Evolutionary conservation across 805 yeast species (phyloP), one percentile per base, ranked within the genome.

Genomic region (Lachancea thermotolerans): DNA sequence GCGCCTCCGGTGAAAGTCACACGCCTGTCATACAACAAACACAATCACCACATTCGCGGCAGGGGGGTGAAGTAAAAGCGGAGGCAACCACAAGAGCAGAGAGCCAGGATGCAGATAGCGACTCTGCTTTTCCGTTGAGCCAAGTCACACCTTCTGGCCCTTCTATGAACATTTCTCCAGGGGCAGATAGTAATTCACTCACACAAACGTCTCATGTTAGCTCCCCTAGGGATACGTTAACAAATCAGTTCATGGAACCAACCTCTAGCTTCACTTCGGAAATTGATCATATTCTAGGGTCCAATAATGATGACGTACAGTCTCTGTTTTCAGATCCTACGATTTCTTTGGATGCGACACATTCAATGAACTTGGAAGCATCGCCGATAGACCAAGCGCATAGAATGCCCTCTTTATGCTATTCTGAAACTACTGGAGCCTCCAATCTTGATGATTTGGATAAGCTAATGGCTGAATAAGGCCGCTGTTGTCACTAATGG

Each of bases 401-500:
- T 11, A 28, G 18, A 17, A 30, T 35, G 35, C 40, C 52, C 4
- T 45, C 54, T 9, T 52, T 58, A 10, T 52, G 57, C 9, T 57
- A 55, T 27, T 50, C 54, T 16, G 58, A 59, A 37, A 41, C 56
- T 15, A 44, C 55, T 8, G 49, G 56, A 12, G 59, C 57, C 21
- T 53, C 54, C 43, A 57, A 59, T 14, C 59, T 59, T 38, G 57
- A 61, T 5, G 65, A 59, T 37, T 41, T 60, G 43, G 65, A 59
- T 49, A 56, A 59, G 44, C 56, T 60, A 36, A 55, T 60, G 58
- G 53, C 64, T 6, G 54, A 54, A 7, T 21, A 21, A 21, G 25
- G 25, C 7, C 25, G 25, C 25, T 21, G 25, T 21, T 21, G 25
- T 21, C 25, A 21, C 7, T 21, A 7, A 21, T 21, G 25, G 25